phyloP scores from a whole-genome alignment of 2,329 filamentous ascomycete species.

The Aspergillus viridinutans region DNA sequence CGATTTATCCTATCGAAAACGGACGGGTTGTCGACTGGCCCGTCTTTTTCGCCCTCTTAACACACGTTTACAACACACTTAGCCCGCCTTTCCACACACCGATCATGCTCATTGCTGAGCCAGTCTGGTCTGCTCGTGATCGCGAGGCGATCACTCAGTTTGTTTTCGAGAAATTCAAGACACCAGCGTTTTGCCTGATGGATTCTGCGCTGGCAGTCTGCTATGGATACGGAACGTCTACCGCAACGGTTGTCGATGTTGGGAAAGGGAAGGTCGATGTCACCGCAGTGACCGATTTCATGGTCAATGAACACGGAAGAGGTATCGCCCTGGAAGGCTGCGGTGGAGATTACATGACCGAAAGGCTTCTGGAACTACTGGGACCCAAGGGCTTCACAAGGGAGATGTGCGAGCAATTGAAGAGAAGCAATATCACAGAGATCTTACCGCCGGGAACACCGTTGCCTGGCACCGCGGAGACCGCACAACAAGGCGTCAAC shows the following conservation, averaged over 20 bases:
- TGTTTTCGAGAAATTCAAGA: conserved; percentile 96
- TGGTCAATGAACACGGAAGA: conserved; percentile 65
- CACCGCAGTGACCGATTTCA: conserved; percentile 80
- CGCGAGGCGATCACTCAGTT: conserved; percentile 86
- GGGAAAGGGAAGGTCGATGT: conserved; percentile 90
- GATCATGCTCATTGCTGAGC: conserved; percentile 83
- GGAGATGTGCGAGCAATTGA: conserved; percentile 63
- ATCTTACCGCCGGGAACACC: conserved; percentile 53
- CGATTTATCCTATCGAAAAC: conserved; percentile 77
- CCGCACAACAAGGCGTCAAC: conserved; percentile 43
- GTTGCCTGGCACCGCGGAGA: conserved; percentile 48
- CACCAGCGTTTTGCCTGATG: conserved; percentile 84
- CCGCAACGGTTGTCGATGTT: conserved; percentile 83
- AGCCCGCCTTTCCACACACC: conserved; percentile 92
- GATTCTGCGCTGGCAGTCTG: conserved; percentile 80
- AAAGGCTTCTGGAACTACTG: conserved; percentile 65
- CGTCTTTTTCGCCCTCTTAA: conserved; percentile 83
- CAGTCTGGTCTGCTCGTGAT: conserved; percentile 84
- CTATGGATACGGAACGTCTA: conserved; percentile 75
- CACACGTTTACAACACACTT: conserved; percentile 83
- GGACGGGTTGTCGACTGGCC: conserved; percentile 87
- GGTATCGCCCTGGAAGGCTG: conserved; percentile 61
- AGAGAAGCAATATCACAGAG: conserved; percentile 60
- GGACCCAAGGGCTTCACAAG: conserved; percentile 52
- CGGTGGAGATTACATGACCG: conserved; percentile 84